Percentiles rank a stretch among this genome's conserved stretches.
These are phyloP conservation scores for Ganoderma meredithae DNA, from an alignment of 1,284 basidiomycete genomes.

Conservation along the genomic window DNA sequence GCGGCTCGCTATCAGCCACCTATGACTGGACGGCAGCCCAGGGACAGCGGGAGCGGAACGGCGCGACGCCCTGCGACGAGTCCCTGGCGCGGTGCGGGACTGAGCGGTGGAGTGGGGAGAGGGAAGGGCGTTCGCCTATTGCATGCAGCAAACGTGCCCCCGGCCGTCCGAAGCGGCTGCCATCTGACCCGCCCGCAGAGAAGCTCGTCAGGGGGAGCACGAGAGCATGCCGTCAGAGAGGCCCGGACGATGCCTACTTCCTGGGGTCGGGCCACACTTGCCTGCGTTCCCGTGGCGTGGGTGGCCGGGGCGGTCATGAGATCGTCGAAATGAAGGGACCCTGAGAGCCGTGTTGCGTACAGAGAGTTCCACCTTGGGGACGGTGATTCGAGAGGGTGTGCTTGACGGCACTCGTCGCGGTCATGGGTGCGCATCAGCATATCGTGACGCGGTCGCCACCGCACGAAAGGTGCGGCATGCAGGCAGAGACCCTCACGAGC, in stretches of 20 bases:
- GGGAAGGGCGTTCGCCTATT: constrained; percentile 8
- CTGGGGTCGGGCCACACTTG: constrained; percentile 2
- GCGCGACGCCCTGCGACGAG: neutral
- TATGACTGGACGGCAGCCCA: constrained; percentile 7
- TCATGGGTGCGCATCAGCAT: constrained; percentile 1
- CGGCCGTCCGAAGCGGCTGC: neutral
- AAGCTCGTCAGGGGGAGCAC: neutral
- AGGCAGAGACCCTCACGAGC: neutral
- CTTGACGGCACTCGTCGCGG: neutral
- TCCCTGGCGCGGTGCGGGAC: neutral
- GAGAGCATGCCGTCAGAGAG: neutral
- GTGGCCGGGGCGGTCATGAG: constrained; percentile 21
- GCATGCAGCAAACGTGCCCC: constrained; percentile 13
- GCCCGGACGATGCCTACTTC: constrained; percentile 1
- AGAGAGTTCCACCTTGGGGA: neutral
- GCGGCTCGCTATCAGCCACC: neutral
- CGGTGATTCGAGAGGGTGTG: neutral
- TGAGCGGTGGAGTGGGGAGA: neutral
- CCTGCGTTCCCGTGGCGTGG: constrained; percentile 9
- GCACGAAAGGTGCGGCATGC: neutral
- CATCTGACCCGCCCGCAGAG: constrained; percentile 19
- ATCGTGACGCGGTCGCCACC: neutral
- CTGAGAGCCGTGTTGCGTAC: constrained; percentile 16
- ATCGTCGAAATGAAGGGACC: constrained; percentile 15
- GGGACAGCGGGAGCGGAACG: constrained; percentile 13